Percentiles rank a stretch among this genome's conserved stretches.
Conservation (phyloP, 2,329 filamentous ascomycete species). For the Rhinocladiella similis region DNA sequence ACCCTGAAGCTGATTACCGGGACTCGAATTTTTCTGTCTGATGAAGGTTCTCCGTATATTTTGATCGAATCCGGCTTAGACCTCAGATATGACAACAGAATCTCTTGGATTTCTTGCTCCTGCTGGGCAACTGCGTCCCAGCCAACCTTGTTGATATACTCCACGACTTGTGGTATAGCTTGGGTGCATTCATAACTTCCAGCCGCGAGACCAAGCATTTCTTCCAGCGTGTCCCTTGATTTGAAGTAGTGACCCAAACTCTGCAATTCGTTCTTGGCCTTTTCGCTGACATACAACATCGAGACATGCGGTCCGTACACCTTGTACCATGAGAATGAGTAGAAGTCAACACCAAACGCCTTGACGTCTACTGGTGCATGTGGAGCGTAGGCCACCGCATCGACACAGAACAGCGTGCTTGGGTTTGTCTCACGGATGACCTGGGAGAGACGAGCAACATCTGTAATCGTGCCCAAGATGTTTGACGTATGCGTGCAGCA, state of each 20-base stretch:
- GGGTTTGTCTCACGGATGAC: conserved; percentile 45
- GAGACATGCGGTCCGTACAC: conserved; percentile 76
- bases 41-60: conserved; percentile 58
- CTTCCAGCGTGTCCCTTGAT: conserved; percentile 55
- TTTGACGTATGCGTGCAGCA: conserved; percentile 72
- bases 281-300: conserved; percentile 64
- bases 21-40: conserved; percentile 54
- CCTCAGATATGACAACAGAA: conserved; percentile 61
- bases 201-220: conserved; percentile 68
- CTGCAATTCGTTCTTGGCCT: conserved; percentile 56
- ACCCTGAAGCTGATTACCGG: conserved; percentile 69
- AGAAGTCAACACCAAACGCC: conserved; percentile 70
- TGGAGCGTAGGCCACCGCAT: conserved; percentile 75
- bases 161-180: conserved; percentile 60
- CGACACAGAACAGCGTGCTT: conserved; percentile 66
- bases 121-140: conserved; percentile 59
- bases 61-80: conserved; percentile 51
- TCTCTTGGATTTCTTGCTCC: conserved; percentile 60
- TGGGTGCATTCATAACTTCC: conserved; percentile 70
- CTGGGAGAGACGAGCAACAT: conserved; percentile 38
- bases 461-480: conserved; percentile 68
- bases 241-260: conserved; percentile 71
- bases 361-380: conserved; percentile 70
- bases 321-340: conserved; percentile 81
- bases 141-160: conserved; percentile 54